phyloP scores from a whole-genome alignment of 2,329 filamentous ascomycete genomes.

The Trichoderma citrinoviride region DNA sequence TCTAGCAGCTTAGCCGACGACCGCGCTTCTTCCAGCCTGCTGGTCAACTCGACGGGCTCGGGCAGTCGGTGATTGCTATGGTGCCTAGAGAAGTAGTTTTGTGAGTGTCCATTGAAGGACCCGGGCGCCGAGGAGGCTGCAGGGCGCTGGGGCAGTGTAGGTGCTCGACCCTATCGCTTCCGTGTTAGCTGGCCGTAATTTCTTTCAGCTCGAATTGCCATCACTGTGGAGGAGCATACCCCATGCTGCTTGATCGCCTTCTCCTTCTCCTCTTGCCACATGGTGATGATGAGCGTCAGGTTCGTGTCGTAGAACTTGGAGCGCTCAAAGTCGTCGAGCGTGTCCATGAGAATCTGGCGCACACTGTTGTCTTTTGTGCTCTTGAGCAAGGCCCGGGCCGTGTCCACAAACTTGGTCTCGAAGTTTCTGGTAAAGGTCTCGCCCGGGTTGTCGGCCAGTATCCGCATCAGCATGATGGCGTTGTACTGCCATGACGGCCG shows the following conservation, averaged over 20 bases:
- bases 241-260: slow-evolving; percentile 54
- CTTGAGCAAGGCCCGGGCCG: slow-evolving; percentile 71
- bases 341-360: slow-evolving; percentile 83
- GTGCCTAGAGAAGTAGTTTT: slow-evolving; percentile 58
- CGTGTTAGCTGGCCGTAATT: background rate
- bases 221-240: slow-evolving; percentile 38
- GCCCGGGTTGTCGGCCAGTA: slow-evolving; percentile 88
- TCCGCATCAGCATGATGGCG: slow-evolving; percentile 90
- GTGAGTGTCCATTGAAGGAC: slow-evolving; percentile 39
- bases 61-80: slow-evolving; percentile 56
- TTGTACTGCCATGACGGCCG: slow-evolving; percentile 83
- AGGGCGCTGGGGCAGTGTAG: slow-evolving; percentile 24
- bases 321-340: slow-evolving; percentile 72
- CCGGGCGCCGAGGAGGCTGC: slow-evolving; percentile 16
- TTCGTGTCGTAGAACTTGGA: slow-evolving; percentile 73
- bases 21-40: slow-evolving; percentile 82
- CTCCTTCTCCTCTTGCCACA: slow-evolving; percentile 89
- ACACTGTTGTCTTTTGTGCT: slow-evolving; percentile 71
- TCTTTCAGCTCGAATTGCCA: background rate
- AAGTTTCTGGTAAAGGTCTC: slow-evolving; percentile 86
- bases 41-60: slow-evolving; percentile 70
- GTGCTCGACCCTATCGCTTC: slow-evolving; percentile 25
- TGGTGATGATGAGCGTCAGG: slow-evolving; percentile 65
- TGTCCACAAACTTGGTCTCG: slow-evolving; percentile 77
- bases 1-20: slow-evolving; percentile 90